Evolutionary conservation across 1,284 basidiomycete species (phyloP).

Genomic region (Xerocomus nothofagi): DNA sequence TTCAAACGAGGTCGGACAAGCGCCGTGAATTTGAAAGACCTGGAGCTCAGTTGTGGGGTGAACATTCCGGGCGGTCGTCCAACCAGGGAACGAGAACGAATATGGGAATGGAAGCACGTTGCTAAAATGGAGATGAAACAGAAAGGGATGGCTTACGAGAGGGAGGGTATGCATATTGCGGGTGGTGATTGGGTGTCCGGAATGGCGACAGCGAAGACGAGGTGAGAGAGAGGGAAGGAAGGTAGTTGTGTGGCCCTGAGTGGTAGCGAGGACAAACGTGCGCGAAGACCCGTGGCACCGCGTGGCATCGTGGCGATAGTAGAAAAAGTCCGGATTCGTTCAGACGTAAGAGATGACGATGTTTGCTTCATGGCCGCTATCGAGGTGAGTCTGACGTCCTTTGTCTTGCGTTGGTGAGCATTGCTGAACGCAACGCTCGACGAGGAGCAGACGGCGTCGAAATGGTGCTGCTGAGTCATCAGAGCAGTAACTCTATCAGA

Average conservation of each 20-base stretch:
- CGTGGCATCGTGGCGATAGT: conserved; percentile 18
- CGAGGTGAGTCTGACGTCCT: conserved; percentile 22
- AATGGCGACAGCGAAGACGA: conserved; percentile 11
- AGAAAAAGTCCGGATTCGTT: conserved; percentile 25
- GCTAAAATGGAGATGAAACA: conserved; percentile 11
- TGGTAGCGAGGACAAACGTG: conserved; percentile 33
- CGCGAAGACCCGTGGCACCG: conserved; percentile 38
- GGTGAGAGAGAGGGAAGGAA: not conserved
- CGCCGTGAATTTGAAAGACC: conserved; percentile 26
- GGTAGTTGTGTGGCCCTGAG: conserved; percentile 10
- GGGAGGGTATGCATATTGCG: conserved; percentile 20
- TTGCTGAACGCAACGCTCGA: conserved; percentile 12
- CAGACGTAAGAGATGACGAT: conserved; percentile 8
- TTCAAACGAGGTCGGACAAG: conserved; percentile 10
- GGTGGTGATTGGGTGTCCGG: conserved; percentile 25
- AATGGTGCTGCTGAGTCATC: conserved; percentile 28
- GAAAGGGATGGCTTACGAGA: conserved; percentile 18
- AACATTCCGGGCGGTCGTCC: not conserved
- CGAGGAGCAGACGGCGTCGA: conserved; percentile 7
- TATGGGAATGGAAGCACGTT: conserved; percentile 23
- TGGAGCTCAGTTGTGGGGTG: conserved; percentile 7
- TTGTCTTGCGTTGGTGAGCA: not conserved
- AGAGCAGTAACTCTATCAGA: conserved; percentile 11
- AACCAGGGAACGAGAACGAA: not conserved
- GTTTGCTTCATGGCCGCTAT: conserved; percentile 7